These are phyloP conservation scores for Potentilla sterilis DNA, from an alignment of 306 rosid species.

Conservation along the genomic window DNA sequence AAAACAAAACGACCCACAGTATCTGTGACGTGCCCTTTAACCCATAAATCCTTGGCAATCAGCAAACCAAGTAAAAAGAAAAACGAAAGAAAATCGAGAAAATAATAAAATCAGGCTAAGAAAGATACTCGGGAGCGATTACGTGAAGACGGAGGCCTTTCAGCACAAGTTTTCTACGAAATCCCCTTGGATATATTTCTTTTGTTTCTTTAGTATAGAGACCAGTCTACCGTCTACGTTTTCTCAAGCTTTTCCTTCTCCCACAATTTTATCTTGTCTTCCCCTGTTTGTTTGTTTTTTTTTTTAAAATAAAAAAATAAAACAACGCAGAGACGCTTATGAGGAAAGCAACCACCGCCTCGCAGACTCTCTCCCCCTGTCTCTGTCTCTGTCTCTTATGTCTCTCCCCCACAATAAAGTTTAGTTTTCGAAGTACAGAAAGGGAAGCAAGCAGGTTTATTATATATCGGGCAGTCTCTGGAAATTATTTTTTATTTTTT, in stretches of 20 bases:
- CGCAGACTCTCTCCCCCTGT: conserved; percentile 20
- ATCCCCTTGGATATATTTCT: conserved; percentile 28
- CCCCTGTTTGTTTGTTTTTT: neutral
- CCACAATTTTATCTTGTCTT: conserved; percentile 10
- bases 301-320: conserved; percentile 2
- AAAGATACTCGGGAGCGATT: conserved; percentile 34
- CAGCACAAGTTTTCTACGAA: conserved; percentile 50
- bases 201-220: conserved; percentile 18
- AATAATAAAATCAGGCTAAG: neutral
- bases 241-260: conserved; percentile 23
- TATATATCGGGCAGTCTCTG: too few relatives aligned
- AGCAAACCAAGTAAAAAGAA: conserved; percentile 11
- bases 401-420: conserved; percentile 6
- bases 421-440: neutral
- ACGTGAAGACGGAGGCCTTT: conserved; percentile 50
- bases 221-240: conserved; percentile 26
- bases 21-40: conserved; percentile 14
- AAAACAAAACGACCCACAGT: conserved; percentile 12
- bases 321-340: conserved; percentile 48
- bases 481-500: too few relatives aligned
- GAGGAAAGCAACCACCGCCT: conserved; percentile 49
- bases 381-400: conserved; percentile 15
- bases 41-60: conserved; percentile 18
- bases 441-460: neutral
- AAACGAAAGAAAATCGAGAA: conserved; percentile 1